Evolutionary conservation across 352 stramenopile genomes (phyloP).

Genomic region (Paralagenidium karlingii): DNA sequence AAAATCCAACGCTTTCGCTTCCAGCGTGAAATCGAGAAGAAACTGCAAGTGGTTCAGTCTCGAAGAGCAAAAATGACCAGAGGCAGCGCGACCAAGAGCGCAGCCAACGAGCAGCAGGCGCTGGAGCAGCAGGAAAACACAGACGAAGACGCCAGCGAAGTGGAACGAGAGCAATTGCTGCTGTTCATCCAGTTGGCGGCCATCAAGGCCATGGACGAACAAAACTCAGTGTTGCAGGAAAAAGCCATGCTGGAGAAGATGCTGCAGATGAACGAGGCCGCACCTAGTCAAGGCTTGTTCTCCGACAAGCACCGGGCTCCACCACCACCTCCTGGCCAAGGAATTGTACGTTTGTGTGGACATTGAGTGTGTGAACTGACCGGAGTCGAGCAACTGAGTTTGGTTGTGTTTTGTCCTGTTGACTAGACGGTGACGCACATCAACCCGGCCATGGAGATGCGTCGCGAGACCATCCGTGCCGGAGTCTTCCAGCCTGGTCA

Average conservation of each 20-base stretch:
- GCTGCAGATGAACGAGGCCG: constrained; percentile 62
- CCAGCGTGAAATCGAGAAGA: constrained; percentile 62
- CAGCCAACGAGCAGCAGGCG: constrained; percentile 4
- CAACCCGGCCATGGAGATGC: constrained; percentile 77
- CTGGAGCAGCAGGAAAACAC: constrained; percentile 17
- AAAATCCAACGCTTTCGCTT: constrained; percentile 75
- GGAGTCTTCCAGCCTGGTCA: constrained; percentile 93
- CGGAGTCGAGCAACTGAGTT: not conserved
- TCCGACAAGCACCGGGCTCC: constrained; percentile 48
- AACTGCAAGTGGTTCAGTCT: constrained; percentile 39
- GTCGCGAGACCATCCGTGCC: constrained; percentile 73
- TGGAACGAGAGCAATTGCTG: constrained; percentile 74
- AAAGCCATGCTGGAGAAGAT: constrained; percentile 81
- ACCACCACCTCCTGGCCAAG: constrained; percentile 46
- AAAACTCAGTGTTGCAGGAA: constrained; percentile 51
- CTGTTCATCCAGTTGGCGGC: constrained; percentile 65
- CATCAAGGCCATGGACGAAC: constrained; percentile 69
- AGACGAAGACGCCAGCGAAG: constrained; percentile 53
- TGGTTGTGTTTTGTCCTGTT: not conserved
- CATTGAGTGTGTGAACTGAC: no score
- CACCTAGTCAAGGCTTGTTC: constrained; percentile 45
- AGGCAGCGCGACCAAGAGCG: constrained; percentile 7
- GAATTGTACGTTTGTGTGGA: constrained; percentile 63
- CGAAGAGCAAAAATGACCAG: constrained; percentile 4
- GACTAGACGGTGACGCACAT: constrained; percentile 71